These are phyloP conservation scores for Yueomyces sinensis DNA, from an alignment of 805 yeast species.

Conservation along the genomic window DNA sequence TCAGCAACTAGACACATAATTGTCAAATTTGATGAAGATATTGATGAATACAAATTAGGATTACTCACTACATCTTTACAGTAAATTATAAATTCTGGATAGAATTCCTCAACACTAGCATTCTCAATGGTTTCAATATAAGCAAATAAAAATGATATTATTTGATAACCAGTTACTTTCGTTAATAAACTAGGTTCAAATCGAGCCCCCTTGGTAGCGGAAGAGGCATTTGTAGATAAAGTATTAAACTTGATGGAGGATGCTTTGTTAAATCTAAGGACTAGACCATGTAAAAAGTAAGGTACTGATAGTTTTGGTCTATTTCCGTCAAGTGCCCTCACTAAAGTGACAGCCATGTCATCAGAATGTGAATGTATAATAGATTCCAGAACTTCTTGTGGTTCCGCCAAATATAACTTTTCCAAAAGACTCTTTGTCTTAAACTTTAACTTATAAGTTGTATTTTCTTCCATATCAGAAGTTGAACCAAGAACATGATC, in stretches of 20 bases:
- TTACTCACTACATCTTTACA: slow-evolving; percentile 44
- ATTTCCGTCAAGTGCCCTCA: slow-evolving; percentile 73
- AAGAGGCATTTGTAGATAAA: not conserved
- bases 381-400: slow-evolving; percentile 59
- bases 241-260: slow-evolving; percentile 9
- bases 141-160: slow-evolving; percentile 40
- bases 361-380: slow-evolving; percentile 30
- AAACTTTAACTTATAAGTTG: slow-evolving; percentile 51
- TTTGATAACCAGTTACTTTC: slow-evolving; percentile 30
- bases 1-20: slow-evolving; percentile 38
- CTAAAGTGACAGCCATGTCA: slow-evolving; percentile 18
- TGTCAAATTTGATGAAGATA: slow-evolving; percentile 41
- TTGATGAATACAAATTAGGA: slow-evolving; percentile 31
- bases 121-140: slow-evolving; percentile 58
- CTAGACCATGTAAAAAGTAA: slow-evolving; percentile 35
- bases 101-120: slow-evolving; percentile 72
- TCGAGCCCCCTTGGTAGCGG: slow-evolving; percentile 5
- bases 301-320: slow-evolving; percentile 66
- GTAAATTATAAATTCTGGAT: slow-evolving; percentile 44
- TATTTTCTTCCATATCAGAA: slow-evolving; percentile 21
- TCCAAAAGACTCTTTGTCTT: slow-evolving; percentile 56
- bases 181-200: slow-evolving; percentile 33
- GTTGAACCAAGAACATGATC: slow-evolving; percentile 2
- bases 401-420: slow-evolving; percentile 50
- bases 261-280: slow-evolving; percentile 14